A percentile compares a stretch with the other conserved stretches of the same genome.
Conservation (phyloP, 2,329 filamentous ascomycete genomes). For the Sarocladiaceae sp. region DNA sequence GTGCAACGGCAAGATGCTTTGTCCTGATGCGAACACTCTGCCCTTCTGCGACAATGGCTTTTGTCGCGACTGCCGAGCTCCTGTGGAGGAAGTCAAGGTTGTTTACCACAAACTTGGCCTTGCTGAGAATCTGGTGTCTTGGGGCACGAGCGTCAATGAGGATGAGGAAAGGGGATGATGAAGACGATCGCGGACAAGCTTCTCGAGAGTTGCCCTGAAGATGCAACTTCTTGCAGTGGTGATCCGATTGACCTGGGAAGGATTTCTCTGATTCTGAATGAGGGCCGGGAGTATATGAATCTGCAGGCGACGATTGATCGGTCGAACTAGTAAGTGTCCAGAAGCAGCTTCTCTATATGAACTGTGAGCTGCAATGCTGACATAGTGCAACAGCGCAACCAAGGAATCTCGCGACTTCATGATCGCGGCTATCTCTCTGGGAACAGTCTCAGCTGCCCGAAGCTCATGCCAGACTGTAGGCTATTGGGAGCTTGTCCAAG, state of each 20-base stretch:
- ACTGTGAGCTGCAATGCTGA: too few relatives aligned
- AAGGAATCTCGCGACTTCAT: not conserved
- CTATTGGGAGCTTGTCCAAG: not conserved
- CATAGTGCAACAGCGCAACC: not conserved
- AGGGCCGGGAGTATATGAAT: not conserved
- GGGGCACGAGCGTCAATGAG: not conserved
- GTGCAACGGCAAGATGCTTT: too few relatives aligned
- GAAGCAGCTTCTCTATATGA: too few relatives aligned
- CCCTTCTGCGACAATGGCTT: too few relatives aligned
- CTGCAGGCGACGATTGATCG: not conserved
- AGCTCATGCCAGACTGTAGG: not conserved
- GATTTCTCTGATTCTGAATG: not conserved
- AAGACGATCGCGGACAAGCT: not conserved
- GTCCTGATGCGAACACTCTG: too few relatives aligned
- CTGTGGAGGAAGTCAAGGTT: too few relatives aligned
- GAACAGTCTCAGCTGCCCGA: not conserved
- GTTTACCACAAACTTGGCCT: too few relatives aligned
- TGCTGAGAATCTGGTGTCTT: too few relatives aligned
- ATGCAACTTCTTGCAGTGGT: not conserved
- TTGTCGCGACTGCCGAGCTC: too few relatives aligned
- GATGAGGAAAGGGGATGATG: not conserved
- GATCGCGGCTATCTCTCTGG: not conserved
- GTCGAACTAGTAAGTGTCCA: not conserved
- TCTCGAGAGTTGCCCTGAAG: not conserved
- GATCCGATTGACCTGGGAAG: not conserved